A percentile compares a stretch with the other conserved stretches of the same genome.
These are phyloP conservation scores for Hypoxylon subgilvum DNA, from an alignment of 495 filamentous ascomycete genomes.

Conservation along the genomic window DNA sequence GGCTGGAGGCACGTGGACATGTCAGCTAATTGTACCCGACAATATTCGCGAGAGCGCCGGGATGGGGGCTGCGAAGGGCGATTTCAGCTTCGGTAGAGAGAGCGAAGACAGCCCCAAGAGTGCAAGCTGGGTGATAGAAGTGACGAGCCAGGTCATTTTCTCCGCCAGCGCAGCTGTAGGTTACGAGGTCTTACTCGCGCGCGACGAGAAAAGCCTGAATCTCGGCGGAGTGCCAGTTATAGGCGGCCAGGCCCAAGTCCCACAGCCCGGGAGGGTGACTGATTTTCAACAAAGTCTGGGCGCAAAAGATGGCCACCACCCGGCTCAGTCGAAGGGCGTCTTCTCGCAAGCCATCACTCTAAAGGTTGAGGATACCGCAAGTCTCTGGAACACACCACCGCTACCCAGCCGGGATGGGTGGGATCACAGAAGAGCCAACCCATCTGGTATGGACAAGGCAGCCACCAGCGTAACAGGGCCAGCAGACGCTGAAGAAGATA, in stretches of 20 bases:
- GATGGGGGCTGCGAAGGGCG: slow-evolving; percentile 40
- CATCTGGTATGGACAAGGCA: slow-evolving; percentile 35
- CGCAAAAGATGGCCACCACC: slow-evolving; percentile 55
- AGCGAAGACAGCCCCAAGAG: slow-evolving; percentile 51
- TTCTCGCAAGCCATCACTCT: slow-evolving; percentile 78
- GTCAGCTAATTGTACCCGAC: slow-evolving; percentile 76
- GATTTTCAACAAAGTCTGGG: slow-evolving; percentile 67
- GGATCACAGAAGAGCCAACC: slow-evolving; percentile 25
- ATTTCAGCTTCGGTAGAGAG: slow-evolving; percentile 43
- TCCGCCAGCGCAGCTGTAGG: slow-evolving; percentile 85
- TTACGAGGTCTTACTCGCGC: slow-evolving; percentile 83
- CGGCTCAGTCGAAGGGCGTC: slow-evolving; percentile 70
- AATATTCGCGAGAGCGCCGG: slow-evolving; percentile 64
- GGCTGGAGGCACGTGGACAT: slow-evolving; percentile 84
- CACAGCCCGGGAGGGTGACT: slow-evolving; percentile 69
- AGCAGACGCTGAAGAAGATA: slow-evolving; percentile 12
- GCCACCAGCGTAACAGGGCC: slow-evolving; percentile 20
- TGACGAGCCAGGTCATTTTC: slow-evolving; percentile 90
- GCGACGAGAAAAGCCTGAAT: slow-evolving; percentile 81
- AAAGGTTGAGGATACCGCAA: slow-evolving; percentile 82
- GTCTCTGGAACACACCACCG: slow-evolving; percentile 87
- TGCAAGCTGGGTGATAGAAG: slow-evolving; percentile 88
- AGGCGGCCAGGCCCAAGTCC: slow-evolving; percentile 49
- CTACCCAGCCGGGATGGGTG: slow-evolving; percentile 68
- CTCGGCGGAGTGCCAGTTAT: slow-evolving; percentile 62